Percentiles rank a stretch among this genome's conserved stretches.
Conservation (phyloP, 176 grass and related monocot genomes). For the Zizania latifolia region DNA sequence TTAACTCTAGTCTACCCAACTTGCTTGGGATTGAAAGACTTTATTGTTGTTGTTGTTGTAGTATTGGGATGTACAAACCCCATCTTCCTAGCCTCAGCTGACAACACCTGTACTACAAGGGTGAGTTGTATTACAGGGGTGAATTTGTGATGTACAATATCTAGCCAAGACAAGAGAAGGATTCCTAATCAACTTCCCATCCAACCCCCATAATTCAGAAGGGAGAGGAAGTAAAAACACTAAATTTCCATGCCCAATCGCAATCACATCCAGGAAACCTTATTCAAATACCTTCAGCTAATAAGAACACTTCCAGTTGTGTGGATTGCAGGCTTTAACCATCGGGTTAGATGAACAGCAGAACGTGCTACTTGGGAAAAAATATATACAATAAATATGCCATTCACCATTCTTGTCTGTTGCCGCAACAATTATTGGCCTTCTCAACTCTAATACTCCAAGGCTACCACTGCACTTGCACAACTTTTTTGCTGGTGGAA, state of each 20-base stretch:
- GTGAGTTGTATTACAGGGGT: background rate
- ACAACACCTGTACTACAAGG: too few species aligned
- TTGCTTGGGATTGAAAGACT: too few species aligned
- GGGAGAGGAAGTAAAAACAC: background rate
- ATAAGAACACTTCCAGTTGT: background rate
- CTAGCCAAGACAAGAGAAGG: background rate
- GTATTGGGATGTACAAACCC: background rate
- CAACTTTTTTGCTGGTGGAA: background rate
- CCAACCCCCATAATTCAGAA: background rate
- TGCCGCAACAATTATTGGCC: background rate
- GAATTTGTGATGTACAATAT: background rate
- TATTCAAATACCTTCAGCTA: background rate
- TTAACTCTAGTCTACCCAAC: too few species aligned
- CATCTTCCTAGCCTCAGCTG: background rate
- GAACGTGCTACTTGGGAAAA: background rate
- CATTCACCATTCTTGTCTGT: background rate
- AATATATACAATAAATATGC: background rate
- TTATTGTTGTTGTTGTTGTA: too few species aligned
- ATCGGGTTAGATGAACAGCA: background rate
- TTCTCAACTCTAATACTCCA: background rate
- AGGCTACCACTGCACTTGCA: background rate
- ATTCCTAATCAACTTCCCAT: background rate
- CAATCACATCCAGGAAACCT: background rate
- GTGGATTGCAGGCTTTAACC: background rate
- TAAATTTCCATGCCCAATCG: background rate